These are phyloP conservation scores for Amylostereum chailletii DNA, from an alignment of 1,284 basidiomycete genomes.

Conservation along the genomic window DNA sequence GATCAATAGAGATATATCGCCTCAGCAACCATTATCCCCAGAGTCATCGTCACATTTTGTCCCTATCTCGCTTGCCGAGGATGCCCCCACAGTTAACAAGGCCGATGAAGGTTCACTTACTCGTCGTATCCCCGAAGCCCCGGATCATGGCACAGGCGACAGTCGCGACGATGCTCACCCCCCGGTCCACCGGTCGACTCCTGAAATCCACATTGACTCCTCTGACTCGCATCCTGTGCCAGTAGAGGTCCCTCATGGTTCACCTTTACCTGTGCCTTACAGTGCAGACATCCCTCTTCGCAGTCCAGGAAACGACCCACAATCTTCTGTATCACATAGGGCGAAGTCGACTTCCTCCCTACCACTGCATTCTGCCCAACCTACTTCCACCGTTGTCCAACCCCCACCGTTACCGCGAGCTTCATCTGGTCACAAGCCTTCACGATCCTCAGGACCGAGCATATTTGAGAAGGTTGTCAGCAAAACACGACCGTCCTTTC, in stretches of 20 bases:
- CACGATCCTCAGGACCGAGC: constrained; percentile 55
- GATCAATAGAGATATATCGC: not conserved
- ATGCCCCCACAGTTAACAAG: too few species aligned
- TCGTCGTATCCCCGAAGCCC: too few species aligned
- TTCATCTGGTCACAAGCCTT: constrained; percentile 28
- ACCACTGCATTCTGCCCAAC: constrained; percentile 12
- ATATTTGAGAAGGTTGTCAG: constrained; percentile 67
- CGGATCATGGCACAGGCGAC: constrained; percentile 6
- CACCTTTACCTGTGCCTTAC: constrained; percentile 4
- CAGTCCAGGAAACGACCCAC: not conserved
- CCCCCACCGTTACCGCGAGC: constrained; percentile 13
- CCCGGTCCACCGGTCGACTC: constrained; percentile 15
- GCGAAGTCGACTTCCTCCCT: constrained; percentile 20
- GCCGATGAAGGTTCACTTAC: too few species aligned
- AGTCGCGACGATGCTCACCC: constrained; percentile 14
- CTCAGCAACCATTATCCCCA: constrained; percentile 8
- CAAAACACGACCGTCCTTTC: constrained; percentile 70
- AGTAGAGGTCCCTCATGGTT: constrained; percentile 13
- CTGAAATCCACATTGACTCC: constrained; percentile 37
- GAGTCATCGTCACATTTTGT: not conserved
- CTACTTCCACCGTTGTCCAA: constrained; percentile 12
- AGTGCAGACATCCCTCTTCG: constrained; percentile 2
- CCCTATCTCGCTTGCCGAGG: too few species aligned
- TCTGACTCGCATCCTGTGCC: constrained; percentile 24
- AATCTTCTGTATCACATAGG: constrained; percentile 10